Evolutionary conservation across 306 rosid genomes (phyloP).

Genomic region (Vigna hirtella): DNA sequence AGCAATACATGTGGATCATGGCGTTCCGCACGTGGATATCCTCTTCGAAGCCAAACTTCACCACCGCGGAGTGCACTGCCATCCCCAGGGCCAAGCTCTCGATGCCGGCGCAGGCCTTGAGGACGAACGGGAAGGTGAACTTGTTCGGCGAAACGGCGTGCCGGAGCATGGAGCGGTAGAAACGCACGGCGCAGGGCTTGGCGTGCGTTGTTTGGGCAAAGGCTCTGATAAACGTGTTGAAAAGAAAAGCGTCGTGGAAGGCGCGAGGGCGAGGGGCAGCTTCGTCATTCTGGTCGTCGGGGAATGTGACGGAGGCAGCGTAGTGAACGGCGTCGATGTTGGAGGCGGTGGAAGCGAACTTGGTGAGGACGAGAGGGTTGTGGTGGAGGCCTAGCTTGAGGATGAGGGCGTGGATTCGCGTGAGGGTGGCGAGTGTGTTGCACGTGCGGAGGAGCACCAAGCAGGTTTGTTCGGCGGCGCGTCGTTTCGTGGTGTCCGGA

Average conservation of each 20-base stretch:
- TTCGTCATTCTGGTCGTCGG: background rate
- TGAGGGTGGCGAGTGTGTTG: conserved; percentile 49
- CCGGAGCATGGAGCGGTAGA: conserved; percentile 58
- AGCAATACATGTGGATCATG: conserved; percentile 85
- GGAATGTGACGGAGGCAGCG: conserved; percentile 71
- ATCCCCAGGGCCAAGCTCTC: conserved; percentile 59
- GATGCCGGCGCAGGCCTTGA: conserved; percentile 87
- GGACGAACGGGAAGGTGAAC: conserved; percentile 85
- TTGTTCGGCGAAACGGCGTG: conserved; percentile 75
- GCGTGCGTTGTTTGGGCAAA: conserved; percentile 65
- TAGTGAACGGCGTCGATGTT: conserved; percentile 56
- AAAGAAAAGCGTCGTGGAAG: conserved; percentile 72
- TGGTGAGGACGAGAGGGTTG: conserved; percentile 85
- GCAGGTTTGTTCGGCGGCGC: conserved; percentile 78
- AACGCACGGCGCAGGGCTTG: conserved; percentile 51
- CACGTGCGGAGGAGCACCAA: conserved; percentile 64
- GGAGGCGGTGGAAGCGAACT: conserved; percentile 76
- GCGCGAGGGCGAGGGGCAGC: conserved; percentile 38
- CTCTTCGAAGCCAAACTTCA: conserved; percentile 71
- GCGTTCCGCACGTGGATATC: conserved; percentile 81
- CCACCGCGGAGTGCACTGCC: conserved; percentile 67
- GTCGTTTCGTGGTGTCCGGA: conserved; percentile 40
- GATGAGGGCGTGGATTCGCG: conserved; percentile 68
- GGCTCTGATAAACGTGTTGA: conserved; percentile 78
- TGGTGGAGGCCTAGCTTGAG: conserved; percentile 71